Evolutionary conservation across 202 grass and related monocot species (phyloP).

Genomic region (Zoysia matrella): DNA sequence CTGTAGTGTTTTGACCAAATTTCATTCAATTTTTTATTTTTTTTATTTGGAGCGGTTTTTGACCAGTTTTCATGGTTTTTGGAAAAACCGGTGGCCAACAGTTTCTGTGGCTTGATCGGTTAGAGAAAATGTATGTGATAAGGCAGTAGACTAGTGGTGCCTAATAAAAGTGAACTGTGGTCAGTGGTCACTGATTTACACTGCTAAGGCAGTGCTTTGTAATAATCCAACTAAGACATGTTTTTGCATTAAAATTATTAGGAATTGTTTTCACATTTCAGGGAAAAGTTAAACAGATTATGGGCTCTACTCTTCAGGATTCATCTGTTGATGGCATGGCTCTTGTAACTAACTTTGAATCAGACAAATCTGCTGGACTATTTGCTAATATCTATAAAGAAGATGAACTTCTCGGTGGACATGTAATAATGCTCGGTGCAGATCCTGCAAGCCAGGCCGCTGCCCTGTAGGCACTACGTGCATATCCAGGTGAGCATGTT

Average conservation of each 20-base stretch:
- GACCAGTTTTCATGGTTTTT: too few species aligned
- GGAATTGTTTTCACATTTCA: conserved; percentile 31
- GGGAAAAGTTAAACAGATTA: conserved; percentile 98
- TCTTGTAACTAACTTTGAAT: conserved; percentile 91
- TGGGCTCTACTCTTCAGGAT: conserved; percentile 86
- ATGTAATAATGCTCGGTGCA: conserved; percentile 93
- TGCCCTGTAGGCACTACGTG: conserved; percentile 66
- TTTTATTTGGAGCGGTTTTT: too few species aligned
- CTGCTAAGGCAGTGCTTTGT: neutral
- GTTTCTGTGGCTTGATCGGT: too few species aligned
- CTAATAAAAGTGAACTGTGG: neutral
- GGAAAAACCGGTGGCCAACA: too few species aligned
- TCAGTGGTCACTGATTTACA: neutral
- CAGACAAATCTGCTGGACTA: conserved; percentile 75
- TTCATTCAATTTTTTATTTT: too few species aligned
- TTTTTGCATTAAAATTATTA: neutral
- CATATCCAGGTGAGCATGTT: conserved; percentile 74
- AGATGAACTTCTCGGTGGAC: conserved; percentile 69
- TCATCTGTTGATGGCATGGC: conserved; percentile 36
- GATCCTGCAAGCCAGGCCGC: conserved; percentile 67
- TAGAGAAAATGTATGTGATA: too few species aligned
- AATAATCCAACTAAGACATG: neutral
- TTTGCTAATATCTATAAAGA: conserved; percentile 74
- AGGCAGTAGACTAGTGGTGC: neutral
- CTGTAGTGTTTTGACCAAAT: too few species aligned